Conservation (phyloP, 1,284 basidiomycete genomes). For the Puccinia horiana region DNA sequence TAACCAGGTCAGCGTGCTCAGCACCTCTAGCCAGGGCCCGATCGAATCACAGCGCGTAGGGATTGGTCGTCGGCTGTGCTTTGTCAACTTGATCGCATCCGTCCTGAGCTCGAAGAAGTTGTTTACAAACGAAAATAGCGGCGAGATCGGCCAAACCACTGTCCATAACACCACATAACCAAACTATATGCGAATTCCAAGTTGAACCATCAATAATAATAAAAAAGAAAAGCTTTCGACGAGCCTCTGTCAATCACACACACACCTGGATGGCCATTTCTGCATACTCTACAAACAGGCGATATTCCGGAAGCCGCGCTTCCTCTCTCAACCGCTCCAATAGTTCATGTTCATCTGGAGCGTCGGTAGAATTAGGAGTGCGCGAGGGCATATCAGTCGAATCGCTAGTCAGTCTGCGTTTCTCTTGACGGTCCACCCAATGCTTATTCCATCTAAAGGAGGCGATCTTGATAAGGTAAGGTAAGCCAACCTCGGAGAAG, state of each 20-base stretch:
- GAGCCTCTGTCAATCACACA: neutral
- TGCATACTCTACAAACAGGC: constrained; percentile 65
- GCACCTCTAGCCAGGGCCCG: constrained; percentile 87
- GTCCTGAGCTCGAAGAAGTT: constrained; percentile 75
- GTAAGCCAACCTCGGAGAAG: constrained; percentile 80
- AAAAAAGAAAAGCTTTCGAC: neutral
- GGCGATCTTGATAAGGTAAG: constrained; percentile 69
- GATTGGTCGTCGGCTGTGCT: constrained; percentile 79
- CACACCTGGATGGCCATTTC: constrained; percentile 78
- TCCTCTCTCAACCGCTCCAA: constrained; percentile 67
- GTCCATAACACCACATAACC: constrained; percentile 90
- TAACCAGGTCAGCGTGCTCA: constrained; percentile 71
- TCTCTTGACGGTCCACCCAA: constrained; percentile 6
- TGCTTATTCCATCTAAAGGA: constrained; percentile 51
- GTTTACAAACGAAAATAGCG: constrained; percentile 56
- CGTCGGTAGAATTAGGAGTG: neutral
- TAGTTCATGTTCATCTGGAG: constrained; percentile 36
- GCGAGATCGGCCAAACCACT: constrained; percentile 89
- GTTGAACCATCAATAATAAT: neutral
- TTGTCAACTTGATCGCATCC: constrained; percentile 91
- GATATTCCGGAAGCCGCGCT: constrained; percentile 76
- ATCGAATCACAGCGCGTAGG: constrained; percentile 84
- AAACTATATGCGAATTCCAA: too few species aligned
- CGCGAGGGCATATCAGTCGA: neutral
- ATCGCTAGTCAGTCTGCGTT: neutral